Percentiles rank a stretch among this genome's conserved stretches.
Conservation (phyloP, 257 asterid species). For the Perilla frutescens region DNA sequence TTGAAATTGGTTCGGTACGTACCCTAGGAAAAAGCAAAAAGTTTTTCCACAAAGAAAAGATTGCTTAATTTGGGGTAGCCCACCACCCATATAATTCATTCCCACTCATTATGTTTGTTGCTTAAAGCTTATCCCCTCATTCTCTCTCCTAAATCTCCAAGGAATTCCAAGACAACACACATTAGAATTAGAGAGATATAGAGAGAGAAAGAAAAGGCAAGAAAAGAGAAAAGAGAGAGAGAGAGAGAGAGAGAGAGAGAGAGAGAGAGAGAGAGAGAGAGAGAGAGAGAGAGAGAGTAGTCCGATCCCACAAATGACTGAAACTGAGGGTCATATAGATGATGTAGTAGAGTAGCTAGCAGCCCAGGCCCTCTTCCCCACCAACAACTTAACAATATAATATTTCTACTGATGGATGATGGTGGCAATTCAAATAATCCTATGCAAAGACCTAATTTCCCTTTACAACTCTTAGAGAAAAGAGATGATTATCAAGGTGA, state of each 20-base stretch:
- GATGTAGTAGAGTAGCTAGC: neutral
- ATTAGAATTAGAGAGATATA: slow-evolving; percentile 4
- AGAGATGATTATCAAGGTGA: slow-evolving; percentile 29
- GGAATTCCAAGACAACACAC: slow-evolving; percentile 18
- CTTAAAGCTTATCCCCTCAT: slow-evolving; percentile 59
- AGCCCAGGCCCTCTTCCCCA: neutral
- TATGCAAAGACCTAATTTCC: slow-evolving; percentile 51
- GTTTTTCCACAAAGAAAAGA: slow-evolving; percentile 36
- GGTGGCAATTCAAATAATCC: slow-evolving; percentile 36
- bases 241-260: slow-evolving; percentile 15
- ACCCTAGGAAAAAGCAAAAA: slow-evolving; percentile 37
- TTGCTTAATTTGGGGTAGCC: slow-evolving; percentile 40
- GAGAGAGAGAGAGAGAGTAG: slow-evolving; percentile 21
- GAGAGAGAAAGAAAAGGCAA: neutral
- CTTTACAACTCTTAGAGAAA: slow-evolving; percentile 62
- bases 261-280: slow-evolving; percentile 4
- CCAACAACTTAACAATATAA: slow-evolving; percentile 2
- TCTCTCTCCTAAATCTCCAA: slow-evolving; percentile 24
- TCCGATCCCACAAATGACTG: slow-evolving; percentile 41
- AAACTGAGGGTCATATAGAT: slow-evolving; percentile 47
- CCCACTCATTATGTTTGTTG: slow-evolving; percentile 85
- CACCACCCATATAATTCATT: slow-evolving; percentile 58
- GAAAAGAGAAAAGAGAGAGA: neutral
- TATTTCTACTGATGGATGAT: slow-evolving; percentile 52
- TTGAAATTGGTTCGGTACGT: slow-evolving; percentile 18